Evolutionary conservation across 352 stramenopile species (phyloP), one percentile per base, ranked within the genome.

Genomic region (Phytophthora hybrid): DNA sequence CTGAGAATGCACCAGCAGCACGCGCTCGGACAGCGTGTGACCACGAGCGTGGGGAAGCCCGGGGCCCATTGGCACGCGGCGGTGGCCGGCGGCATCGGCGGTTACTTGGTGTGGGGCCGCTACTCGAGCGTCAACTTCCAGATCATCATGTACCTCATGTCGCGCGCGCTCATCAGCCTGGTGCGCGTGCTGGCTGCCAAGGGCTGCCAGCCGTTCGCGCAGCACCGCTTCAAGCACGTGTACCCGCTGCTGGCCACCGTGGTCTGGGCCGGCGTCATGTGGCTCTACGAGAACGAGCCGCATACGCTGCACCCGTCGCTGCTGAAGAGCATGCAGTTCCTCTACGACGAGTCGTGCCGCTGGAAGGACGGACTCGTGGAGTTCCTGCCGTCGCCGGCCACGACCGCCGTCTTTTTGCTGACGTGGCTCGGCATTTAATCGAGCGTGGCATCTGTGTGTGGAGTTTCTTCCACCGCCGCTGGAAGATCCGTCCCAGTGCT

Each of bases 121-220:
- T 96, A 97, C 78, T 93, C 88, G 34, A 73, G 86, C 60, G 88
- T 97, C 55, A 97, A 97, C 80, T 96, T 91, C 78, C 91, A 97
- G 80, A 95, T 97, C 75, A 76, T 95, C 56, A 94, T 97, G 91
- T 97, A 97, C 71, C 76, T 97, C 26, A 73, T 97, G 32, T 91
- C 88, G 47, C 87, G 91, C 23, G 76, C 85, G 23, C 73, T 95
- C 57, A 94, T 96, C 74, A 86, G 79, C 41, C 41, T 81, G 32
- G 81, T 93, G 60, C 88, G 90, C 31, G 75, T 92, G 54, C 69
- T 93, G 31, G 88, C 88, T 18, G 84, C 83, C 29, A 84, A 81
- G 37, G 87, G 89, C 9, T 79, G 83, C 54, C 65, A 84, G n/a
- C 89, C 90, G 19, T 93, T 96, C 54, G 76, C 71, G 9, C 69